Percentiles rank a stretch among this genome's conserved stretches.
Conservation (phyloP, 257 asterid species). For the Ehretia macrophylla region DNA sequence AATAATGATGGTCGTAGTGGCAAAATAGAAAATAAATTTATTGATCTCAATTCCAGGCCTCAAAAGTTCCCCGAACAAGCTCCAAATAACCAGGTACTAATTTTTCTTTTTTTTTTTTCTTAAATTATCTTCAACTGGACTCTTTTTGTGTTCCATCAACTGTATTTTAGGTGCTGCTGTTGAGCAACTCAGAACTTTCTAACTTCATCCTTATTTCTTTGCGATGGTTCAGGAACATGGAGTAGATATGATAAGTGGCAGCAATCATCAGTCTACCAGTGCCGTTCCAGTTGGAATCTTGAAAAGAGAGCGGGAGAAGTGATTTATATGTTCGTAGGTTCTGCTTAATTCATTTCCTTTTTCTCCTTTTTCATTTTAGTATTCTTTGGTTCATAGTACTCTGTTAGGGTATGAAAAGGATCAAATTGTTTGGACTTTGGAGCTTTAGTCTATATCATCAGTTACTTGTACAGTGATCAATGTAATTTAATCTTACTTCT, state of each 20-base stretch:
- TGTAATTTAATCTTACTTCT: not conserved
- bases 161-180: too few relatives aligned
- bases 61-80: conserved; percentile 51
- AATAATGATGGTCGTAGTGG: conserved; percentile 29
- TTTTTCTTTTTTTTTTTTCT: not conserved
- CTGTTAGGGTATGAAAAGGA: not conserved
- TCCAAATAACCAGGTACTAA: conserved; percentile 53
- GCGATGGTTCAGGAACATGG: conserved; percentile 22
- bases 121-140: not conserved
- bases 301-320: conserved; percentile 57
- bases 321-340: conserved; percentile 12
- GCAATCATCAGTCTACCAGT: conserved; percentile 52
- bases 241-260: conserved; percentile 28
- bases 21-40: conserved; percentile 45
- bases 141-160: not conserved
- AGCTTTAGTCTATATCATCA: too few relatives aligned
- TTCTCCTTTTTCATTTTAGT: not conserved
- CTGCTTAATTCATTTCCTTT: not conserved
- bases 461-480: not conserved
- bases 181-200: too few relatives aligned
- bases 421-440: not conserved
- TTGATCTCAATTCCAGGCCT: conserved; percentile 88
- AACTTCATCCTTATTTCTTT: not conserved
- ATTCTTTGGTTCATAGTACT: not conserved
- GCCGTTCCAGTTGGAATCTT: conserved; percentile 59